Base-by-base conservation (phyloP, 805 yeast genomes). In the Saturnispora quitensis region DNA sequence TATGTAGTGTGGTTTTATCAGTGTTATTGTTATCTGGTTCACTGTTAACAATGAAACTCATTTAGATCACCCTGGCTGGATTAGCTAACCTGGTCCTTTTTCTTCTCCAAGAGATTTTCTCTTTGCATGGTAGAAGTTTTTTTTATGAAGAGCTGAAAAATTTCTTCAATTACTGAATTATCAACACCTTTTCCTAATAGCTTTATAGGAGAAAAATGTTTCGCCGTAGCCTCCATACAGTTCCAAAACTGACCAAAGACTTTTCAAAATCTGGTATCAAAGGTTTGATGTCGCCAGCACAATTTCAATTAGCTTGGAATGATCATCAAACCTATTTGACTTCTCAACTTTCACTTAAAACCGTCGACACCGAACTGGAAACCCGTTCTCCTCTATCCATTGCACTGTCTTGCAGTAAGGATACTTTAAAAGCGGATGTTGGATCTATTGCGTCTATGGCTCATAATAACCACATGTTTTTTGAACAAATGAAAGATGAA, bases 391-490 rank as follows among this genome's bases (percentile, higher is more conserved):
- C 96, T 3, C 80, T 84, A 65, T 86, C 86, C 55, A 79, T 88
- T 50, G 65, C 82, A 53, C 68, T 81, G 53, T 76, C 81, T 57
- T 80, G 93, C 0, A 84, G 89, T 3, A 77, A 78, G 60, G 78
- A 80, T 56, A 73, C 86, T 31, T 78, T 81, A 31, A 78, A 79
- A 60, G 82, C 89, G 34, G 78, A 79, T 51, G 68, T 79, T n/a
- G 90, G 84, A 74, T 93, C 90, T 69, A 80, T 76, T 62, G 97
- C 98, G 3, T 86, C 96, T 4, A 95, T 86, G 65, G 82, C 89
- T 2, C 91, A 86, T 71, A 90, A 89, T 70, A 93, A 93, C 71
- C 99, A 91, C 69, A 75, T 93, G 48, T 89, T 86, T 61, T 82
- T 89, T 62, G 80, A 84, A 65, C 86, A 85, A 61, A 69, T 83